Conservation (phyloP, 2,329 filamentous ascomycete species). For the Phialophora verrucosa region DNA sequence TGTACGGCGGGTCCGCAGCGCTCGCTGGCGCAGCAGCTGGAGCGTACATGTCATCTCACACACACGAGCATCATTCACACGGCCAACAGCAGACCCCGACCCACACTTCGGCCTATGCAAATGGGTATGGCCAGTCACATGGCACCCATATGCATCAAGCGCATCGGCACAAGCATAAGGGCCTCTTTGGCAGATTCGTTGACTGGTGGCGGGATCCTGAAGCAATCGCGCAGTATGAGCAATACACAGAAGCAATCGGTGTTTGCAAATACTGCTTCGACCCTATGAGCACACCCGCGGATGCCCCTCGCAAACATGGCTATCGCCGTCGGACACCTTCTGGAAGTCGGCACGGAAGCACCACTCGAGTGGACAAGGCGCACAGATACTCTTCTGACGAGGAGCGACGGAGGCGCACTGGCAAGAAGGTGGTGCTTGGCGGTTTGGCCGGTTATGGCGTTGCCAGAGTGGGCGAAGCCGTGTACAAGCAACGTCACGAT, state of each 20-base stretch:
- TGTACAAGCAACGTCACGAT: conserved; percentile 59
- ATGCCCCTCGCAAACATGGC: conserved; percentile 67
- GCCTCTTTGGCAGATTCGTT: conserved; percentile 61
- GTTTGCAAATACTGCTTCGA: conserved; percentile 71
- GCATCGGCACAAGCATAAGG: conserved; percentile 58
- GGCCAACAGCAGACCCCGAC: conserved; percentile 44
- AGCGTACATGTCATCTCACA: conserved; percentile 48
- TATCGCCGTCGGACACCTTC: conserved; percentile 46
- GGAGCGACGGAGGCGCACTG: conserved; percentile 52
- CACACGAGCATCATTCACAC: conserved; percentile 44
- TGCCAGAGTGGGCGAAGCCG: conserved; percentile 58
- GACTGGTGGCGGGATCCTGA: conserved; percentile 69
- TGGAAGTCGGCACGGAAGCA: conserved; percentile 46
- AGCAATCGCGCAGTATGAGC: conserved; percentile 69
- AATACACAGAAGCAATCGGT: conserved; percentile 70
- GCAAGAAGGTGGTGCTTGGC: conserved; percentile 61
- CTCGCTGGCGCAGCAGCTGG: conserved; percentile 50
- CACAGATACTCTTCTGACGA: conserved; percentile 62
- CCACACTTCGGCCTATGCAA: neutral
- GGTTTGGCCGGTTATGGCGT: conserved; percentile 59
- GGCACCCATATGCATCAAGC: conserved; percentile 29
- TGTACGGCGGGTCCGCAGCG: conserved; percentile 46
- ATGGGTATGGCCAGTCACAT: conserved; percentile 4
- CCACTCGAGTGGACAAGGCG: conserved; percentile 63
- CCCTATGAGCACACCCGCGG: conserved; percentile 59